These are phyloP conservation scores for Agarophyton chilense DNA, from an alignment of 23 red algal genomes.

Conservation along the genomic window DNA sequence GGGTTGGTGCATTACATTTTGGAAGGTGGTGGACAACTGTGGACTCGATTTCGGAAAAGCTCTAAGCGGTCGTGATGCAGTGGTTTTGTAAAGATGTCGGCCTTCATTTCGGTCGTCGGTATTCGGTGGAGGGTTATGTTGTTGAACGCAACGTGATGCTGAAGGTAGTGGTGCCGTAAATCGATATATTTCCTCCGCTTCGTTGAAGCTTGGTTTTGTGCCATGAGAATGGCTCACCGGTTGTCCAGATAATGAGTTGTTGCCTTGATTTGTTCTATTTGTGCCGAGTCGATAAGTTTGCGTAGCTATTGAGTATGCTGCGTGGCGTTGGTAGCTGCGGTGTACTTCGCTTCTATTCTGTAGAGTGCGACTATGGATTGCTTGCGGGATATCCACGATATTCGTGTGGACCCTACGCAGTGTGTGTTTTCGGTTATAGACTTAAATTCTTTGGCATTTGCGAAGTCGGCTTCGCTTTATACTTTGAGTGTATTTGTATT, in stretches of 20 bases:
- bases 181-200: no score
- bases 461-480: slow-evolving; percentile 24
- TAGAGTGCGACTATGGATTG: slow-evolving; percentile 5
- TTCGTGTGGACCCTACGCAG: not conserved
- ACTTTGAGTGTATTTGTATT: not conserved
- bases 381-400: not conserved
- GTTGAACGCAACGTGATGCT: slow-evolving; percentile 1
- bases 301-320: slow-evolving; percentile 1
- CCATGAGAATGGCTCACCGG: not conserved
- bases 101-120: not conserved
- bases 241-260: slow-evolving; percentile 11
- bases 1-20: not conserved
- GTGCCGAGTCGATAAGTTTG: not conserved
- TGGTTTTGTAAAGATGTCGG: slow-evolving; percentile 36
- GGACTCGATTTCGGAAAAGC: not conserved
- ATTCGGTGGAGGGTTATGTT: not conserved
- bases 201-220: not conserved
- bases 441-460: not conserved
- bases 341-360: slow-evolving; percentile 26
- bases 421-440: not conserved
- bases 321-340: not conserved
- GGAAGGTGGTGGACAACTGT: not conserved
- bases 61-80: no score
- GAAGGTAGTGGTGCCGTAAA: not conserved
- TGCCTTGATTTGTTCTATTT: not conserved